Conservation (phyloP, 768 basidiomycete genomes). For the Mycena amicta region DNA sequence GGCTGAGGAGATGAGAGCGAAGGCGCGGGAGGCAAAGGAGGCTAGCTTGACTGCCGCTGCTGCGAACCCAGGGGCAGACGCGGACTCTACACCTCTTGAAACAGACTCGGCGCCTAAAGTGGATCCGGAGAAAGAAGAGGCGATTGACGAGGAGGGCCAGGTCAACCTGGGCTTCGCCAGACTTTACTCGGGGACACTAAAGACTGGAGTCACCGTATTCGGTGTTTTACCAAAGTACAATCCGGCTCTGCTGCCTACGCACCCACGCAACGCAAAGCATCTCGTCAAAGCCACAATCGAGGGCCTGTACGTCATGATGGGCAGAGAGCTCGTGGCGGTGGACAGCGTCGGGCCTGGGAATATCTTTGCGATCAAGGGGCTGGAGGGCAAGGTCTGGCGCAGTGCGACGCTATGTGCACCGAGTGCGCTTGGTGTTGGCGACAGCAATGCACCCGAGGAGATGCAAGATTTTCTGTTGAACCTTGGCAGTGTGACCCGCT, state of each 20-base stretch:
- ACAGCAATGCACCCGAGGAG: constrained; percentile 33
- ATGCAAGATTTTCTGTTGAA: constrained; percentile 67
- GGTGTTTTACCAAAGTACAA: constrained; percentile 90
- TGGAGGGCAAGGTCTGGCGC: constrained; percentile 89
- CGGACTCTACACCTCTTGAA: constrained; percentile 6
- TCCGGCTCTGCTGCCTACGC: constrained; percentile 55
- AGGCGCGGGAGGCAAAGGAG: constrained; percentile 57
- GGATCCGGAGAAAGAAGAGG: constrained; percentile 20
- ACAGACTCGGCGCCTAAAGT: constrained; percentile 17
- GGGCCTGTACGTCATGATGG: constrained; percentile 96
- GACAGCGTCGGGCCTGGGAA: constrained; percentile 87
- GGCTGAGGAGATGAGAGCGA: constrained; percentile 79
- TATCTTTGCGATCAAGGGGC: constrained; percentile 88
- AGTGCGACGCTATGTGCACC: constrained; percentile 88
- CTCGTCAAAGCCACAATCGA: constrained; percentile 64
- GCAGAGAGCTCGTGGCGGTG: constrained; percentile 86
- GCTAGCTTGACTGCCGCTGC: constrained; percentile 31
- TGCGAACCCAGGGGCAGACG: constrained; percentile 9
- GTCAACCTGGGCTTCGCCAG: constrained; percentile 90
- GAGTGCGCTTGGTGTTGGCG: constrained; percentile 42
- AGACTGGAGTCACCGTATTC: constrained; percentile 61
- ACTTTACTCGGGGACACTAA: constrained; percentile 87
- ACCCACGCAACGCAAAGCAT: constrained; percentile 70
- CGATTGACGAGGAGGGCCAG: constrained; percentile 46
- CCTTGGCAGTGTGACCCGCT: constrained; percentile 69